Evolutionary conservation across 768 basidiomycete genomes (phyloP), one percentile per base, ranked within the genome.

Genomic region (Lactarius evosmus): DNA sequence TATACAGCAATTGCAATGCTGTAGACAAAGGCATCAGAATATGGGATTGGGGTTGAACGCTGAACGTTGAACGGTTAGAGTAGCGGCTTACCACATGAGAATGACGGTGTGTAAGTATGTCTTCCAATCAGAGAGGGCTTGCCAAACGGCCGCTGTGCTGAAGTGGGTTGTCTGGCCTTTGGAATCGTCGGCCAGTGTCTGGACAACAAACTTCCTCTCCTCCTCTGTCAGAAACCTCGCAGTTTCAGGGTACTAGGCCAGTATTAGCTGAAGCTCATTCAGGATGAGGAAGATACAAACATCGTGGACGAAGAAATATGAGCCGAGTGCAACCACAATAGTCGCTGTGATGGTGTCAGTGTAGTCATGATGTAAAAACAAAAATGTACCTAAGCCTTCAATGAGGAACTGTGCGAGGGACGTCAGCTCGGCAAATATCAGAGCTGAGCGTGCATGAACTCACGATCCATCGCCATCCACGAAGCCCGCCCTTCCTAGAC

Each of bases 401-500:
- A 83, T 66, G 50, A 79, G 77, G 70, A 81, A 81, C 79, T 80
- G 36, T 12, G 22, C 7, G 55, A 40, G 46, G 30, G 11, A 27
- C 1, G 14, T 62, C n/a, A 61, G 14, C n/a, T 16, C 22, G 8
- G 33, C 38, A 3, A 1, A 16, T 14, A n/a, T 27, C 12, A 44
- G 22, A 54, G 27, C n/a, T n/a, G n/a, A n/a, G 17, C n/a, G 58
- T 12, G 22, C 27, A 49, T 51, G 34, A 19, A 73, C 78, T 70
- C 59, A 81, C 80, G 58, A 82, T 81, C 80, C 80, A 82, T 69
- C 78, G 78, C 80, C 80, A 82, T 12, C 77, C 75, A 63, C 66
- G 73, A 14, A 76, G 64, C 8, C 74, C 74, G 4, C 69, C 72
- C 19, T 55, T 66, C 36, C 67, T 67, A 27, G 63, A 58, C 29